A percentile compares a stretch with the other conserved stretches of the same genome.
Evolutionary conservation across 495 filamentous ascomycete genomes (phyloP).

Genomic region (Penicillium roqueforti): DNA sequence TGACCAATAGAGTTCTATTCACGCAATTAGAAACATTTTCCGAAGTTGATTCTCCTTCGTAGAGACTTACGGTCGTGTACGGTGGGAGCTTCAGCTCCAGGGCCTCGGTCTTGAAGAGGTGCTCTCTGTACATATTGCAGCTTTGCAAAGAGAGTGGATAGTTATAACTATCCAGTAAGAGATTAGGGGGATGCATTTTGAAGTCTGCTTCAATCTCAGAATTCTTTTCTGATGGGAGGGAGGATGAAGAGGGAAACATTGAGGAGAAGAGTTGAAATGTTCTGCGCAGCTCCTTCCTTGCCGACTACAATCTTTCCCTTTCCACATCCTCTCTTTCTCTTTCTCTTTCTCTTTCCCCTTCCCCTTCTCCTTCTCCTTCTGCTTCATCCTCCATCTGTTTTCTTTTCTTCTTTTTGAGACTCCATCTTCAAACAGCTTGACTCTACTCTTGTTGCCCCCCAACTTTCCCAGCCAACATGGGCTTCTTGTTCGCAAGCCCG

Average conservation of each 20-base stretch:
- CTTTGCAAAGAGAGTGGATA: neutral
- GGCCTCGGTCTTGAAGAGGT: neutral
- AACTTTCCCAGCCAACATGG: neutral
- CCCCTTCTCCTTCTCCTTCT: neutral
- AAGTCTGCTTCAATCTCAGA: neutral
- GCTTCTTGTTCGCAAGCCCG: neutral
- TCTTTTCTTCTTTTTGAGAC: neutral
- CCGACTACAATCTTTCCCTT: neutral
- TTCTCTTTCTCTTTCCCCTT: neutral
- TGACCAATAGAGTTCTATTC: neutral
- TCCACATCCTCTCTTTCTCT: neutral
- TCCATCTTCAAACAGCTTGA: neutral
- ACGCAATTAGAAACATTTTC: neutral
- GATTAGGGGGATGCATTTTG: neutral
- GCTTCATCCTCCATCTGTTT: neutral
- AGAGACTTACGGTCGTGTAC: neutral
- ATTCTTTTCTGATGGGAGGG: neutral
- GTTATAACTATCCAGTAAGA: neutral
- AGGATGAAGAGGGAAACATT: neutral
- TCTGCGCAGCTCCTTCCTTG: neutral
- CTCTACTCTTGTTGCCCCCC: neutral
- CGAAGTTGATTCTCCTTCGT: neutral
- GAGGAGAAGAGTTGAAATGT: neutral
- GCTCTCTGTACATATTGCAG: neutral
- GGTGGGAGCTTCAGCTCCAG: neutral